Base-by-base conservation (phyloP, 495 filamentous ascomycete species). In the Penicillium lividum region DNA sequence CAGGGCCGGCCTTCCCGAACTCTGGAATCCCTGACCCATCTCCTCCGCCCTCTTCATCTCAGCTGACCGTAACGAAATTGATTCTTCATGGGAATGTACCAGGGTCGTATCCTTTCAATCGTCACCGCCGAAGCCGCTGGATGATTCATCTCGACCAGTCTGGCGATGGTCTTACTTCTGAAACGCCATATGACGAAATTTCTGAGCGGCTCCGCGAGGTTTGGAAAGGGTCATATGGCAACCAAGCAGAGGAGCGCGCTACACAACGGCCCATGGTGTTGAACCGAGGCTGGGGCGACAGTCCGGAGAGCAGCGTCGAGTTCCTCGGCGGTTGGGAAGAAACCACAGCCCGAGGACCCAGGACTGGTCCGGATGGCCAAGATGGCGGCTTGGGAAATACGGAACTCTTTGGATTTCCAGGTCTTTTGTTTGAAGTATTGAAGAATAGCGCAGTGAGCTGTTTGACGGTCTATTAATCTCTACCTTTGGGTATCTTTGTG, bases 41-140 rank as follows among this genome's bases (percentile, higher is more conserved):
- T 0, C 69, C 72, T 59, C 56, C 71, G 71, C 68, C 77, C 61
- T 67, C 76, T 16, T 74, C 83, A 6, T 73, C 86, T 58, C 86
- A 86, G 44, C 76, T 91, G 4, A 89, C 92, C 0, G 94, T 90
- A 10, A 93, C 91, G 5, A 98, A 98, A 69, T 72, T 98, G 11
- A 84, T 97, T 44, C 75, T 98, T 2, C 94, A 98, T 73, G 91
- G 86, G 31, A 98, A 98, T 65, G 86, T 98, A 3, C 94, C 94
- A 4, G 94, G 94, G 0, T 96, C 92, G 4, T 97, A 97, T 74
- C 89, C 92, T 6, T 98, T 98, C 77, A 97, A 98, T 70, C 84
- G 94, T 27, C 91, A 98, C 70, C 88, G 94, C 8, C 84, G 94
- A 59, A 91, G 87, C 61, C 85, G 92, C 30, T 98, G 94, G 94